Evolutionary conservation across 441 rosid species (phyloP), one percentile per base, ranked within the genome.

Genomic region (Corymbia citriodora): DNA sequence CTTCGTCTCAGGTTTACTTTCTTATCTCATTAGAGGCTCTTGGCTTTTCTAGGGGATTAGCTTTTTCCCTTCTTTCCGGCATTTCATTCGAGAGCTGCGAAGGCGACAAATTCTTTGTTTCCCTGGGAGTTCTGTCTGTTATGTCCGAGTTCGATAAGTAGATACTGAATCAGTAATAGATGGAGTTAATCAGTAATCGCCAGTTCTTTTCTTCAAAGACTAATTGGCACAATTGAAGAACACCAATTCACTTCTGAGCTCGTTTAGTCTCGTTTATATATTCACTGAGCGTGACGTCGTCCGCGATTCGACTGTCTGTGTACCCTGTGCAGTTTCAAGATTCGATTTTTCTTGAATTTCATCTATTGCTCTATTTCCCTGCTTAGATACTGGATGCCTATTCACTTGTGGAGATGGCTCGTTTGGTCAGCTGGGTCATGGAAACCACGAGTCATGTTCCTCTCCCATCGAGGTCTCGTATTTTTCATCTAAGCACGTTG

Each of bases 391-490:
- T 2, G 96, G 98, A 31, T 91, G 90, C 50, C 93, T 95, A 72
- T 96, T 96, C 59, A 97, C 97, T 54, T 97, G 99, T 79, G 99
- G 99, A 59, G 96, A 95, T 94, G 99, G 98, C 31, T 93, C 96
- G 3, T 97, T 97, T 93, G 99, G 99, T 89, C 99, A 97, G 95
- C 99, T 97, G 82, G 99, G 99, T 90, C 98, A 96, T 92, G 98
- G 97, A 52, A 96, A 96, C 92, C 93, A 92, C 81, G 88, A 89
- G 85, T 94, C 97, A n/a, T 91, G 89, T 88, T 88, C 88, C 92
- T 65, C 88, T 94, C 98, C 98, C 59, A 85, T 93, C 90, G 90
- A 94, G 93, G 97, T 97, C 91, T 92, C 94, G 14, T 95, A 90
- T 93, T 96, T 97, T 92, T 90, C 27, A n/a, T 59, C 92, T 63